Base-by-base conservation (phyloP, 2,329 filamentous ascomycete genomes). In the Atkinsonella texensis region DNA sequence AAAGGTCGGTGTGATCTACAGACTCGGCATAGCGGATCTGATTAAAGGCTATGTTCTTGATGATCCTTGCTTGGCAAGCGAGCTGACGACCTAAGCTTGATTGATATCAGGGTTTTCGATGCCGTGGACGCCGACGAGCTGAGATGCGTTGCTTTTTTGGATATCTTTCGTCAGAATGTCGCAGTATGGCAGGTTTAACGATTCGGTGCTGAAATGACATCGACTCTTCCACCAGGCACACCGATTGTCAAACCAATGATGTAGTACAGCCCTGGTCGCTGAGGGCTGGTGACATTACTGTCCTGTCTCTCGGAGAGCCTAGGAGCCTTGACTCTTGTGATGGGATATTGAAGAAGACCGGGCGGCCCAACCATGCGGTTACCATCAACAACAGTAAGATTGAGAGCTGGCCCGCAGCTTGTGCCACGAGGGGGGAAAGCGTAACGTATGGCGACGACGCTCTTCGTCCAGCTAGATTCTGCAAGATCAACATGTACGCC, bases 181-280 rank as follows among this genome's bases (percentile, higher is more conserved):
- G 51, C 63, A 66, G 31, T 59, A 59, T 0, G 50, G 39, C 1
- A 52, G 54, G 20, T 63, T 53, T n/a, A n/a, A n/a, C n/a, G n/a
- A n/a, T n/a, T n/a, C n/a, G n/a, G 67, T 70, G 51, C 69, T 66
- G 31, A 70, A 50, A 63, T 59, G 44, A 69, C 63, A 9, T 56
- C 61, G 39, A 69, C 62, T 2, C 49, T 53, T 43, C 68, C 64
- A 6, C 59, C 60, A 2, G 67, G 67, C 0, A 60, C 65, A 13
- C 67, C 33, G 33, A 35, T 35, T 10, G 33, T 35, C 33, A 35
- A 13, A 13, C 10, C 33, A 12, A 33, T 33, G 32, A 12, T 33
- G 32, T 35, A 35, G 33, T 35, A 35, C 3, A 35, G 33, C 9
- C 33, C 33, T 13, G 9, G 9, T 35, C 13, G 7, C 33, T 35